These are phyloP conservation scores for Fusarium hainanense DNA, from an alignment of 2,329 filamentous ascomycete genomes.

Conservation along the genomic window DNA sequence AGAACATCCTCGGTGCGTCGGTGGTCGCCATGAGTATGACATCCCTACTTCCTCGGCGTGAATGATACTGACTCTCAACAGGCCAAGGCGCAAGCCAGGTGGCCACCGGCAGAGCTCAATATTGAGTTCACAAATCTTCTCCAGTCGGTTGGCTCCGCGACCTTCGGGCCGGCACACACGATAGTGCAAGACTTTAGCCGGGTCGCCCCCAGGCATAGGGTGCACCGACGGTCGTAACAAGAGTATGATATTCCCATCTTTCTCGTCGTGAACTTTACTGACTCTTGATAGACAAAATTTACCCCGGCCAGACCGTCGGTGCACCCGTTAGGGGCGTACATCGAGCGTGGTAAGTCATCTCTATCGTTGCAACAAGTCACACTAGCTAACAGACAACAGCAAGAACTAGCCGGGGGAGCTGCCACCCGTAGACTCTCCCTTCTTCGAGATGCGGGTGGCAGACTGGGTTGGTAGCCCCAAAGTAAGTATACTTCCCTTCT, in stretches of 20 bases:
- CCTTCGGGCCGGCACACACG: neutral
- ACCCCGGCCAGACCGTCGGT: neutral
- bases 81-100: too few relatives aligned
- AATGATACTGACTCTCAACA: too few relatives aligned
- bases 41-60: too few relatives aligned
- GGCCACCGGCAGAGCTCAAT: too few relatives aligned
- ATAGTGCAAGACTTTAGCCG: neutral
- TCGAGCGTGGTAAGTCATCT: neutral
- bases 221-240: slow-evolving; percentile 8
- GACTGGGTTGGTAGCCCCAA: neutral
- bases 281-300: neutral
- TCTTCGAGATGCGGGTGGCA: neutral
- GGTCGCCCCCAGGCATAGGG: too few relatives aligned
- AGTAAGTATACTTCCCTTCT: neutral
- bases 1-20: too few relatives aligned
- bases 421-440: neutral
- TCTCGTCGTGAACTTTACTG: neutral
- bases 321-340: neutral
- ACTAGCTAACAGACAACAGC: neutral
- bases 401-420: neutral
- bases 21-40: too few relatives aligned
- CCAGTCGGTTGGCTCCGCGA: too few relatives aligned
- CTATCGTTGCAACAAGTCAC: neutral
- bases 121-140: too few relatives aligned
- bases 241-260: neutral